phyloP scores from a whole-genome alignment of 1,284 basidiomycete genomes.

The Moesziomyces aphidis region DNA sequence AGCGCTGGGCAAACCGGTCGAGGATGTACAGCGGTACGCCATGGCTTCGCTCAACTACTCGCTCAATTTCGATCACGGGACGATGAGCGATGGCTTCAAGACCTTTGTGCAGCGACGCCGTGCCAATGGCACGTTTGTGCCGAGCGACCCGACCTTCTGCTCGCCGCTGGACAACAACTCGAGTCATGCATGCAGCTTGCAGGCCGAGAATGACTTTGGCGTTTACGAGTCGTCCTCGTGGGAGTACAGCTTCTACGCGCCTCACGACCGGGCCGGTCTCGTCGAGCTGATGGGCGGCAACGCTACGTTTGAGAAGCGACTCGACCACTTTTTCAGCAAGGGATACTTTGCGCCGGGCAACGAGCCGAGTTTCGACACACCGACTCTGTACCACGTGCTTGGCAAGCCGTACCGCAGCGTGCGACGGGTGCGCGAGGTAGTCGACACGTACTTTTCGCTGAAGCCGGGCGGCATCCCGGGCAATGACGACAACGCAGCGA shows the following conservation, averaged over 20 bases:
- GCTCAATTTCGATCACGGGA: conserved; percentile 51
- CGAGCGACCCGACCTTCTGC: conserved; percentile 53
- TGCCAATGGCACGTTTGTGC: conserved; percentile 50
- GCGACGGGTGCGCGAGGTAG: conserved; percentile 41
- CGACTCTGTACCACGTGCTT: conserved; percentile 52
- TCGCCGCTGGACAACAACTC: conserved; percentile 47
- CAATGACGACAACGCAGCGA: conserved; percentile 76
- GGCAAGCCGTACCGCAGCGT: conserved; percentile 42
- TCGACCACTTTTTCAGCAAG: conserved; percentile 57
- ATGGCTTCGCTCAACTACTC: conserved; percentile 52
- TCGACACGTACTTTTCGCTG: conserved; percentile 52
- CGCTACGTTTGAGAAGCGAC: conserved; percentile 45
- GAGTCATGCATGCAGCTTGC: conserved; percentile 49
- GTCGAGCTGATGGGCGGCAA: conserved; percentile 52
- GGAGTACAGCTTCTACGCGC: conserved; percentile 60
- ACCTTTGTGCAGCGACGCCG: conserved; percentile 54
- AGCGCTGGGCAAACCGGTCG: conserved; percentile 33
- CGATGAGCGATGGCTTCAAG: conserved; percentile 43
- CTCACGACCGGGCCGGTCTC: conserved; percentile 56
- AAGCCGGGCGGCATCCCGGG: conserved; percentile 57
- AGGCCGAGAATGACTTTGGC: conserved; percentile 54
- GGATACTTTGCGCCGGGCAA: conserved; percentile 57
- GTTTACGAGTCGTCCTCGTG: conserved; percentile 54
- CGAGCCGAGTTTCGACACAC: conserved; percentile 58
- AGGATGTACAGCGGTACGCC: conserved; percentile 21